Evolutionary conservation across 768 basidiomycete species (phyloP), one percentile per base, ranked within the genome.

Genomic region (Stropharia rugosoannulata): DNA sequence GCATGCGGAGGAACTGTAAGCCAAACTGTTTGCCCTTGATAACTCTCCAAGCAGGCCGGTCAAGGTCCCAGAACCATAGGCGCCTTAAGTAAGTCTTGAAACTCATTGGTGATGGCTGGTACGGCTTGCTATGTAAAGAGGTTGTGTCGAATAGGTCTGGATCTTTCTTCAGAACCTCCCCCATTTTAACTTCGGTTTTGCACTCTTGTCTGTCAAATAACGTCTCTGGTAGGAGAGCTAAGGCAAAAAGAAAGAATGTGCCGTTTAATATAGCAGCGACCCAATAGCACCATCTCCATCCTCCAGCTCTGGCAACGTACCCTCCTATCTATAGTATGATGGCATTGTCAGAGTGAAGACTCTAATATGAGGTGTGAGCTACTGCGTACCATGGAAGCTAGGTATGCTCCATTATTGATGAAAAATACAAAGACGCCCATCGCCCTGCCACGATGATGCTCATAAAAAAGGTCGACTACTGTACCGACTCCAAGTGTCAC

Each of bases 251-350:
- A 39, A 77, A 69, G 64, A 75, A 67, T 3, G 48, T 48, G 16
- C 70, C 73, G 57, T 76, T 72, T 16, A 76, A 58, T 18, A 78
- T 77, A n/a, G 72, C 70, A 22, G 73, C 70, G 9, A 73, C 62
- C 67, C 73, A 78, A 53, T 77, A 78, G 52, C 75, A 76, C 77
- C 76, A 77, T 43, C 75, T 63, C 73, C 74, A 73, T n/a, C 72
- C 73, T 13, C 64, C 62, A 45, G 62, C 64, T 43, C 70, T 62
- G 2, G 74, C 72, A 15, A 75, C 66, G 60, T 74, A 72, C 19
- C 74, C 75, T 22, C 71, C 72, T 22, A 70, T 64, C 72, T 72
- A 43, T 45, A 13, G 22, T 16, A 16, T 3, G 19, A 15, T n/a
- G 10, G 49, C 9, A 50, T 47, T 0, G 18, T 46, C n/a, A 36